Percentiles rank a stretch among this genome's conserved stretches.
Conservation (phyloP, 768 basidiomycete genomes). For the Mycena chlorophos region DNA sequence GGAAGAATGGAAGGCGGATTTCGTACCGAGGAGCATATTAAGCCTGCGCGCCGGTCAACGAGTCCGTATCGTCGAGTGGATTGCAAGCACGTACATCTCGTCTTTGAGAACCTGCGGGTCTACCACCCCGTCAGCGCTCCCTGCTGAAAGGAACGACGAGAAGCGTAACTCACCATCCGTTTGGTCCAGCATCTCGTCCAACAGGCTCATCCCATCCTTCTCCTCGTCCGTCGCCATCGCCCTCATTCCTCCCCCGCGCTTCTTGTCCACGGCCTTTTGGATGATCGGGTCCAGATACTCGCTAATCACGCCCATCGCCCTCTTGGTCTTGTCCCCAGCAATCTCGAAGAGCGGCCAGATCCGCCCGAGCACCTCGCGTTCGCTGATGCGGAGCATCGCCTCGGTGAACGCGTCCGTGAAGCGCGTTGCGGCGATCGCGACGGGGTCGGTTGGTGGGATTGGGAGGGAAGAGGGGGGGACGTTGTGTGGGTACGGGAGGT, state of each 20-base stretch:
- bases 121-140: conserved; percentile 19
- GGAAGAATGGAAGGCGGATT: background rate
- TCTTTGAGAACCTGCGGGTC: conserved; percentile 45
- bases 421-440: conserved; percentile 25
- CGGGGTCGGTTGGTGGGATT: conserved; percentile 12
- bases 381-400: conserved; percentile 43
- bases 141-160: background rate
- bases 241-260: conserved; percentile 12
- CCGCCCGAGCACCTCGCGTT: conserved; percentile 42
- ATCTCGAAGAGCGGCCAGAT: conserved; percentile 58
- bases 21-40: conserved; percentile 19
- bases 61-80: background rate
- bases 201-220: conserved; percentile 44
- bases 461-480: conserved; percentile 24
- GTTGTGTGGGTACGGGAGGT: conserved; percentile 39
- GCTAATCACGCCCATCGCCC: conserved; percentile 48
- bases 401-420: conserved; percentile 54
- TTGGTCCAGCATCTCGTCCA: conserved; percentile 54
- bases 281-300: conserved; percentile 56
- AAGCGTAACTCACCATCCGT: conserved; percentile 45
- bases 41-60: conserved; percentile 1
- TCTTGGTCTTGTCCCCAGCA: conserved; percentile 46
- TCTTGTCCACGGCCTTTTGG: conserved; percentile 5
- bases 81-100: conserved; percentile 41
- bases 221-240: conserved; percentile 32